phyloP scores from a whole-genome alignment of 2,329 filamentous ascomycete species.

The Fusarium duplospermum region DNA sequence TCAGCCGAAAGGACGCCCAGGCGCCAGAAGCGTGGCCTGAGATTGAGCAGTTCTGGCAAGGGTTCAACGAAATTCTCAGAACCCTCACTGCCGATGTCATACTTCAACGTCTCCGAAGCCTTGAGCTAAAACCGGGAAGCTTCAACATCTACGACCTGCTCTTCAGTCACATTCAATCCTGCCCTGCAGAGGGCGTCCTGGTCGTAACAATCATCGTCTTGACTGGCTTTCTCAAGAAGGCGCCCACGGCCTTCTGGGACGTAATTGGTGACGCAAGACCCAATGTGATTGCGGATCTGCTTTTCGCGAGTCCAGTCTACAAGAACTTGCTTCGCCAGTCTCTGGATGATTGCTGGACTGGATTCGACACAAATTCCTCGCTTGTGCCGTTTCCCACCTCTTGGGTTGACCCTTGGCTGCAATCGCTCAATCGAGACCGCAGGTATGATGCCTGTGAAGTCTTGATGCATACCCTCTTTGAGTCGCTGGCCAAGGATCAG shows the following conservation, averaged over 20 bases:
- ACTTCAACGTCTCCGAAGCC: slow-evolving; percentile 79
- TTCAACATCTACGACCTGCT: slow-evolving; percentile 75
- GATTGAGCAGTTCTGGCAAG: slow-evolving; percentile 83
- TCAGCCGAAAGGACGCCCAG: slow-evolving; percentile 61
- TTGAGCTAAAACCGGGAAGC: slow-evolving; percentile 73
- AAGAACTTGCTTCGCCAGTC: slow-evolving; percentile 71
- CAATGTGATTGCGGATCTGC: slow-evolving; percentile 82
- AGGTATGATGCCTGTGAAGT: slow-evolving; percentile 83
- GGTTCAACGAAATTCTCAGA: slow-evolving; percentile 78
- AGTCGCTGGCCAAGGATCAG: slow-evolving; percentile 67
- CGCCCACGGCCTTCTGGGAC: slow-evolving; percentile 87
- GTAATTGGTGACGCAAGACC: slow-evolving; percentile 85
- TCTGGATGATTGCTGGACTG: slow-evolving; percentile 57
- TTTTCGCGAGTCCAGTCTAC: slow-evolving; percentile 79
- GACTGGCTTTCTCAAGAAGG: slow-evolving; percentile 77
- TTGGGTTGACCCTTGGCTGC: slow-evolving; percentile 83
- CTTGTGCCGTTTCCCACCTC: slow-evolving; percentile 74
- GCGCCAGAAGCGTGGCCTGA: slow-evolving; percentile 53
- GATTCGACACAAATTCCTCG: slow-evolving; percentile 56
- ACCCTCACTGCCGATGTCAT: slow-evolving; percentile 80
- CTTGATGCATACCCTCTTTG: slow-evolving; percentile 80
- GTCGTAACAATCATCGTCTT: slow-evolving; percentile 78
- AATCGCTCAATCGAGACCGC: slow-evolving; percentile 80
- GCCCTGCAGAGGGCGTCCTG: slow-evolving; percentile 68
- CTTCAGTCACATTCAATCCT: slow-evolving; percentile 64